phyloP scores from a whole-genome alignment of 148 eudicot genomes.

The Rhododendron vialii region DNA sequence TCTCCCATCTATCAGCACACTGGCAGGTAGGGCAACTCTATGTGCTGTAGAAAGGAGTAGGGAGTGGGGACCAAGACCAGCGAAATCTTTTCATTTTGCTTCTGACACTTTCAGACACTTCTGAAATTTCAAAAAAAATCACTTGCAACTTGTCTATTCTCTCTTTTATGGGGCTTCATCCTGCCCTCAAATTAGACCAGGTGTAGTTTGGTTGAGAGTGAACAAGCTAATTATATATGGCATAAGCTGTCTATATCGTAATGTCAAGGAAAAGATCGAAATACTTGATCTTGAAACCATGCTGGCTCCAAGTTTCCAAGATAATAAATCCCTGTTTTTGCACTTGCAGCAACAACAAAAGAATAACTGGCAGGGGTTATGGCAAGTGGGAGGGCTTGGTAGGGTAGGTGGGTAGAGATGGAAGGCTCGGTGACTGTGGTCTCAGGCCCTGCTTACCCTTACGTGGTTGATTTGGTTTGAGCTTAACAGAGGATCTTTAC shows the following conservation, averaged over 20 bases:
- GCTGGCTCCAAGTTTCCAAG: neutral
- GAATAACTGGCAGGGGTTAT: neutral
- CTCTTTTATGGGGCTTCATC: too few species aligned
- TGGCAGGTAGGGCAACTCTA: neutral
- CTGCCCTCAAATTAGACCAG: neutral
- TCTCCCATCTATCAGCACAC: neutral
- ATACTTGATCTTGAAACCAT: neutral
- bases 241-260: neutral
- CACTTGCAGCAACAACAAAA: too few species aligned
- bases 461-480: neutral
- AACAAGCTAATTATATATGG: neutral
- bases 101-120: too few species aligned
- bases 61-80: neutral
- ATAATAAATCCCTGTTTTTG: neutral
- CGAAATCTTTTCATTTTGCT: neutral
- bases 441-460: neutral
- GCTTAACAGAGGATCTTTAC: neutral
- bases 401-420: too few species aligned
- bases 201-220: neutral
- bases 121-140: neutral
- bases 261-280: neutral
- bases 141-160: too few species aligned
- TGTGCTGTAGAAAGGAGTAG: neutral
- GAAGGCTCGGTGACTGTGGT: neutral
- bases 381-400: too few species aligned